Evolutionary conservation across 2,329 filamentous ascomycete species (phyloP).

Genomic region (Colletotrichum sidae): DNA sequence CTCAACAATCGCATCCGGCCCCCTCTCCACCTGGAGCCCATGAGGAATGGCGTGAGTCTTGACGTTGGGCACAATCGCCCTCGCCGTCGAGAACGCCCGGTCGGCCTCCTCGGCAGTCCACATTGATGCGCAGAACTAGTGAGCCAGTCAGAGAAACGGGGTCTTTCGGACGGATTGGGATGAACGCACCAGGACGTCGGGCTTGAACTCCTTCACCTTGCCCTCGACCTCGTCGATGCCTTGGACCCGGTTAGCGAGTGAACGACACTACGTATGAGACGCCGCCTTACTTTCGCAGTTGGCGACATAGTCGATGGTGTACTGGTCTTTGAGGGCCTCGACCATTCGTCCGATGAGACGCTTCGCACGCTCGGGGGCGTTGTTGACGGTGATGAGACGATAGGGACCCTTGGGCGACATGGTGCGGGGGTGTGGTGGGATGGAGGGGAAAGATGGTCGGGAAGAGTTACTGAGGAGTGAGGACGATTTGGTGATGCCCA

Average conservation of each 20-base stretch:
- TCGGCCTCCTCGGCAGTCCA: conserved; percentile 60
- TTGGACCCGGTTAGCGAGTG: conserved; percentile 41
- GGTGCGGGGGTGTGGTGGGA: conserved; percentile 16
- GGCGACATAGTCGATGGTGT: conserved; percentile 71
- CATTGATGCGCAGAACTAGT: conserved; percentile 70
- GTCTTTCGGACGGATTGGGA: neutral
- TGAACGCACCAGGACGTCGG: conserved; percentile 44
- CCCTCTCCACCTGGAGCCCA: conserved; percentile 63
- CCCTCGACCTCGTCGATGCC: conserved; percentile 66
- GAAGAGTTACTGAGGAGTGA: neutral
- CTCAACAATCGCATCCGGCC: conserved; percentile 67
- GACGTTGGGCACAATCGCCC: conserved; percentile 56
- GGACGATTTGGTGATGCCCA: neutral
- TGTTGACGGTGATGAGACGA: conserved; percentile 76
- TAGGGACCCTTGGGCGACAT: conserved; percentile 65
- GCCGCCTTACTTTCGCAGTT: conserved; percentile 68
- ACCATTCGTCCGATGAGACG: conserved; percentile 70
- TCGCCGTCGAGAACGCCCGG: conserved; percentile 57
- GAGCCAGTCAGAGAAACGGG: neutral
- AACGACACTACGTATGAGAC: neutral
- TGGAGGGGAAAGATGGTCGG: neutral
- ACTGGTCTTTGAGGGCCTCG: conserved; percentile 71
- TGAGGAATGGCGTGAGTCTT: conserved; percentile 65
- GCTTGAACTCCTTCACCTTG: conserved; percentile 56
- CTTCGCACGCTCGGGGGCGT: conserved; percentile 73